Percentiles rank a stretch among this genome's conserved stretches.
Evolutionary conservation across 164 flowering plant species (phyloP).

Genomic region (Protea cynaroides): DNA sequence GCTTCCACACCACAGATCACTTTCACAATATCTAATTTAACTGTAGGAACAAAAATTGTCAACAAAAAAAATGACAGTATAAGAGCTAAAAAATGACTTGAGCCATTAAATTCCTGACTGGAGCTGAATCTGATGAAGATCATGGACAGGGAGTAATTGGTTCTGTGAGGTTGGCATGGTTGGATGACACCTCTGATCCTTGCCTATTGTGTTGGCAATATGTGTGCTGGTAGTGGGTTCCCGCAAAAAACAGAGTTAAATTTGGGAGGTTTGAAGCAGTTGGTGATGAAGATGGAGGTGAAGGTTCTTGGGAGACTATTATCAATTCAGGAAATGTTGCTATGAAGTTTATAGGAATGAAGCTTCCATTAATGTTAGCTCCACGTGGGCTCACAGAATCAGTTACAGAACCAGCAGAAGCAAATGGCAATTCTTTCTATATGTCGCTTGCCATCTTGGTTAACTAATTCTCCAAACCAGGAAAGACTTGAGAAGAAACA

Average conservation of each 20-base stretch:
- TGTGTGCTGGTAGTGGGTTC: conserved; percentile 22
- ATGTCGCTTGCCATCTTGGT: conserved; percentile 30
- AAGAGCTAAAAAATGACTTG: too few species aligned
- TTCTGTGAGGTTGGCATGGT: neutral
- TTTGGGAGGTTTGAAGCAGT: conserved; percentile 25
- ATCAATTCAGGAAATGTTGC: conserved; percentile 32
- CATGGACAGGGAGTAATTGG: conserved; percentile 9
- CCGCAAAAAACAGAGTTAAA: conserved; percentile 39
- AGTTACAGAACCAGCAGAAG: conserved; percentile 11
- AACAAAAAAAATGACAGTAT: too few species aligned
- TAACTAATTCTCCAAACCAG: conserved; percentile 34
- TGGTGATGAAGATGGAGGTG: conserved; percentile 18
- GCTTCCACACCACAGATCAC: too few species aligned
- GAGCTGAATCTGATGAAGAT: conserved; percentile 17
- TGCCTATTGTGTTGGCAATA: conserved; percentile 6
- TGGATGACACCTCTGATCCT: conserved; percentile 8
- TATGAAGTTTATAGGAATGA: conserved; percentile 31
- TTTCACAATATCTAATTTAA: too few species aligned
- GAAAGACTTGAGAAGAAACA: neutral
- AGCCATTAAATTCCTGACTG: conserved; percentile 28
- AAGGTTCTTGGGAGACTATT: conserved; percentile 17
- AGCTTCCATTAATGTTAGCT: conserved; percentile 8
- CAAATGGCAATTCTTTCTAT: conserved; percentile 20
- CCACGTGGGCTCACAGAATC: conserved; percentile 6
- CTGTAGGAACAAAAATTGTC: too few species aligned